Base-by-base conservation (phyloP, 208 protist species). In the Vickermania ingenoplastis region DNA sequence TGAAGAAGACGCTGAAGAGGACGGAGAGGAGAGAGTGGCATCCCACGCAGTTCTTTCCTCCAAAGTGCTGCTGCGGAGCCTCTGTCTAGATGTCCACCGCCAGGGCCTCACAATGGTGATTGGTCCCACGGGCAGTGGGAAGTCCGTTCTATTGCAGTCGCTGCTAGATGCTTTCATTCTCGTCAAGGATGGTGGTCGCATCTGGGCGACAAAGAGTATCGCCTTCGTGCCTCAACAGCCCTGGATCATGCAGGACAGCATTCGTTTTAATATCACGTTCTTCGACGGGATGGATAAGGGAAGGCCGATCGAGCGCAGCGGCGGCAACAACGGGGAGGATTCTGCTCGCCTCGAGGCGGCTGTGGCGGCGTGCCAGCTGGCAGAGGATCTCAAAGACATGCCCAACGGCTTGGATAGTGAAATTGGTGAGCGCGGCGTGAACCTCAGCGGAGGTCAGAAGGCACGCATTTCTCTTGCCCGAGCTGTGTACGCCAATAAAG, bases 191-290 rank as follows among this genome's bases (percentile, higher is more conserved):
- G 14, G 67, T 31, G 67, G 67, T n/a, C 48, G 54, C 51, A 61
- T 73, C 25, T 70, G 57, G 61, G 58, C 61, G 41, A 31, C 57
- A 17, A 41, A 64, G 17, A 75, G 41, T 21, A 71, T 97, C 28
- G 88, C 89, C 4, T 98, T 96, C 64, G 81, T 84, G 31, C 73
- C 92, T 11, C 95, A 98, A 70, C 72, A 90, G 63, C 65, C 94
- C 29, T 97, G 86, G 81, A 89, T 97, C n/a, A 81, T 92, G 66
- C 94, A 97, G 64, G 77, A 74, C 5, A 95, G 92, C n/a, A 21
- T 98, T 4, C 65, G 71, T 11, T 83, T 97, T 3, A 98, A 98
- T 65, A 91, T 98, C 48, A 51, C 90, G 2, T 97, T 98, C 59
- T 94, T 91, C 45, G 48, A 61, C 31, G 50, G 17, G 70, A 82